phyloP scores from a whole-genome alignment of 1,284 basidiomycete genomes.

The Psilocybe mexicana region DNA sequence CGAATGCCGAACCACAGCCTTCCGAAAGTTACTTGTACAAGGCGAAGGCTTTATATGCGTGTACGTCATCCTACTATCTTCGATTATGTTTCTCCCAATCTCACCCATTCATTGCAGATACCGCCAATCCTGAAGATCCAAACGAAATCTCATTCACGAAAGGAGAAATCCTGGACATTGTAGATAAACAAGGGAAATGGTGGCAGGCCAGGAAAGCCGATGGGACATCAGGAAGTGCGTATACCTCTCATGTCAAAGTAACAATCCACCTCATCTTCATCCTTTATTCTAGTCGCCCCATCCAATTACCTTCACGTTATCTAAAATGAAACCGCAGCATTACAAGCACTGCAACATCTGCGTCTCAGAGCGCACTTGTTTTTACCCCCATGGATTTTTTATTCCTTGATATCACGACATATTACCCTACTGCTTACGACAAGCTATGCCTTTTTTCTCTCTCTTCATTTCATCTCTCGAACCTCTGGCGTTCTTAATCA shows the following conservation, averaged over 20 bases:
- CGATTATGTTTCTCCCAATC: slow-evolving; percentile 15
- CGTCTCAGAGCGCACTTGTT: slow-evolving; percentile 8
- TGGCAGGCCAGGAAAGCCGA: slow-evolving; percentile 91
- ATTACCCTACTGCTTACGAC: slow-evolving; percentile 26
- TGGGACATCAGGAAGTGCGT: slow-evolving; percentile 81
- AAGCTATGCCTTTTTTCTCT: slow-evolving; percentile 22
- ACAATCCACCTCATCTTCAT: slow-evolving; percentile 22
- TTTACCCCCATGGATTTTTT: slow-evolving; percentile 9
- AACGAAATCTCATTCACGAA: slow-evolving; percentile 95
- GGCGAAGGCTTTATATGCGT: slow-evolving; percentile 88
- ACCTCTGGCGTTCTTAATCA: slow-evolving; percentile 10
- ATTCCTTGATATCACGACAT: slow-evolving; percentile 18
- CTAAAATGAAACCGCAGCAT: slow-evolving; percentile 24
- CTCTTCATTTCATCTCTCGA: slow-evolving; percentile 2
- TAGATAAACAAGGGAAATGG: slow-evolving; percentile 95
- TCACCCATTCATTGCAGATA: slow-evolving; percentile 54
- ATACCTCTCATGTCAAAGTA: not conserved
- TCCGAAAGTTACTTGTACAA: slow-evolving; percentile 61
- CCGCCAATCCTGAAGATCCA: slow-evolving; percentile 90
- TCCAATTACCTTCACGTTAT: slow-evolving; percentile 82
- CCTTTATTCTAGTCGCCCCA: slow-evolving; percentile 59
- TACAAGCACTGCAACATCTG: slow-evolving; percentile 8
- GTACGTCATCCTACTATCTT: slow-evolving; percentile 46
- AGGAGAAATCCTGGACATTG: slow-evolving; percentile 91
- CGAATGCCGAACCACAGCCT: slow-evolving; percentile 25